Base-by-base conservation (phyloP, 768 basidiomycete species). In the Hortiboletus flavorubellus region DNA sequence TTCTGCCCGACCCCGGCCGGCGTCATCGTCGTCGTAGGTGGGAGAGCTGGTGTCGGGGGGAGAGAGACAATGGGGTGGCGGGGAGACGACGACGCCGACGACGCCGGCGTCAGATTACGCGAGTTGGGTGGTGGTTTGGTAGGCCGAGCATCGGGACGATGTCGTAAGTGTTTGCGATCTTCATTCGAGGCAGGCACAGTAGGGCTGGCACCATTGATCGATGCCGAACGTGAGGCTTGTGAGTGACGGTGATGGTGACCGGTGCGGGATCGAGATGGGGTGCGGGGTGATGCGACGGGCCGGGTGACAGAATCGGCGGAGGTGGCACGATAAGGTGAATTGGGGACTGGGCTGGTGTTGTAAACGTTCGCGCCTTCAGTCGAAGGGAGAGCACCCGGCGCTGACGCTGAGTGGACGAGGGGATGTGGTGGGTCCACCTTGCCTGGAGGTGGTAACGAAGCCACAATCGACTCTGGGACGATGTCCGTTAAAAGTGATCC, bases 11-110 rank as follows among this genome's bases (percentile, higher is more conserved):
- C 72, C 0, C 80, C 79, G 4, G 75, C 61, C 21, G 81, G 74
- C 6, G 81, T 83, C 26, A 85, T 72, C 5, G 71, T 65, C 5
- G 65, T 59, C 37, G 69, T 67, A 1, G 77, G 67, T 1, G 71
- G 60, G 29, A 68, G 60, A 0, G 40, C 55, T 11, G 55, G 72
- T 60, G 74, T 70, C 4, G 78, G 75, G 1, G 68, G 64, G 2
- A 70, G 60, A 9, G 61, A 16, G 2, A 64, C 53, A 2, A 77
- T 64, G 0, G 70, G 50, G 55, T 78, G 79, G 12, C 76, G 76
- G 0, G 85, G 85, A 12, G 85, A 86, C 2, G 84, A 79, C 1
- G 81, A 74, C 34, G 77, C 76, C 0, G 85, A 86, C 0, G 85
- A 86, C 0, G 70, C 74, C 2, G 84, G 84, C 0, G 84, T 85